phyloP scores from a whole-genome alignment of 2,329 filamentous ascomycete species.

The Eurotiales sp. region DNA sequence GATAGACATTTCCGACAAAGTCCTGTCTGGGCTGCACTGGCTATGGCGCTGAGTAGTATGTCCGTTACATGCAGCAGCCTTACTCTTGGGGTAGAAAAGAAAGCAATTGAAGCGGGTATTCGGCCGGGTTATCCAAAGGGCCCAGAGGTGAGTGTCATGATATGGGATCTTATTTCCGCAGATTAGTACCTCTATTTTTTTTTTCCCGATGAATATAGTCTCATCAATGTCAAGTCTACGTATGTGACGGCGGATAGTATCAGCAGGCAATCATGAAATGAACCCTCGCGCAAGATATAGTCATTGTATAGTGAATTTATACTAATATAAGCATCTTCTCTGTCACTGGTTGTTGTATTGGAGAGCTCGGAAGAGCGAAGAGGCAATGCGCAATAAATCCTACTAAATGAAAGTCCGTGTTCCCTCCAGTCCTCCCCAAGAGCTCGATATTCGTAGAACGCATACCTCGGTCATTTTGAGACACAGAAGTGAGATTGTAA shows the following conservation, averaged over 20 bases:
- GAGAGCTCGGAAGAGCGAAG: slow-evolving; percentile 1
- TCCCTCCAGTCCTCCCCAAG: neutral
- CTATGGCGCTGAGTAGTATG: slow-evolving; percentile 89
- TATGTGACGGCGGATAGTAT: neutral
- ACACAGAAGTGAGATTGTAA: neutral
- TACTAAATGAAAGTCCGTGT: slow-evolving; percentile 6
- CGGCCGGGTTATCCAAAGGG: neutral
- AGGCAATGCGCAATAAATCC: slow-evolving; percentile 6
- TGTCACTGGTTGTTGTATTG: neutral
- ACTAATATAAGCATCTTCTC: neutral
- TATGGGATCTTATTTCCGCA: no score
- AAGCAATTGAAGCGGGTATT: neutral
- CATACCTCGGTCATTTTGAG: neutral
- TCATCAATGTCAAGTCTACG: neutral
- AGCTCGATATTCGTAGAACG: neutral
- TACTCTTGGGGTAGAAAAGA: slow-evolving; percentile 54
- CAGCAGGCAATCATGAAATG: neutral
- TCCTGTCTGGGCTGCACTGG: slow-evolving; percentile 74
- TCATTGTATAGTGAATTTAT: neutral
- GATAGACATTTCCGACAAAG: slow-evolving; percentile 43
- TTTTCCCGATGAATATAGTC: no score
- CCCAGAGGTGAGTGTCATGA: neutral
- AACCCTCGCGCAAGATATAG: neutral
- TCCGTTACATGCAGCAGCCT: slow-evolving; percentile 83
- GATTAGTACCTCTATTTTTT: no score